Evolutionary conservation across 2,329 filamentous ascomycete species (phyloP), one percentile per base, ranked within the genome.

Genomic region (Fusarium sterilihyphosum): DNA sequence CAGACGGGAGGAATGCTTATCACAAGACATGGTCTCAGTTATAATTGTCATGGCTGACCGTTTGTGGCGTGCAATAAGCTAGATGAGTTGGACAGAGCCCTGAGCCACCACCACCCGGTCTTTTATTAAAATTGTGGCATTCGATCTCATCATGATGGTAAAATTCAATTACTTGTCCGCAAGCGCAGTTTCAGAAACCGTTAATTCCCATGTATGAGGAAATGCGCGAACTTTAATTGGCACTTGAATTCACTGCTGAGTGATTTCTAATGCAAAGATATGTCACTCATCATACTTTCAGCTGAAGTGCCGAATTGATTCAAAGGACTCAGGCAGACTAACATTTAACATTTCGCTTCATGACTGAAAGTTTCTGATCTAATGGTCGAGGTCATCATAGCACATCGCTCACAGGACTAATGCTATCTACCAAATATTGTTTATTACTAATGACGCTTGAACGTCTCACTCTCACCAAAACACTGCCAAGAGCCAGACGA

Each of bases 141-240:
- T 56, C 61, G 59, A 69, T 69, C 59, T 74, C 67, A 69, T 65
- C 53, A 67, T 69, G 63, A 65, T 40, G 56, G 47, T n/a, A 68
- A 68, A 52, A 53, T 68, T 65, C 64, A 59, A 65, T 61, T 62
- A 60, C 68, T 37, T 60, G 60, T 29, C 41, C 40, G 40, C 56
- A 73, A 69, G 72, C 60, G 71, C 50, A 58, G 72, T 74, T 74
- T 74, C 72, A 73, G 57, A 74, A 66, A 50, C 59, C 64, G 47
- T 64, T 60, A 66, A 73, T 50, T 60, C 61, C 43, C 52, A 52
- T 65, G 24, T 54, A 41, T 33, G 44, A 56, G 33, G 33, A 22
- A 52, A 52, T 40, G 24, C 8, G 24, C 14, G 17, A 37, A 53
- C 44, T 61, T 61, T 67, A 63, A 73, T 61, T 59, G 47, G 40